These are phyloP conservation scores for Thinopyrum elongatum DNA, from an alignment of 176 grass and related monocot species.

Conservation along the genomic window DNA sequence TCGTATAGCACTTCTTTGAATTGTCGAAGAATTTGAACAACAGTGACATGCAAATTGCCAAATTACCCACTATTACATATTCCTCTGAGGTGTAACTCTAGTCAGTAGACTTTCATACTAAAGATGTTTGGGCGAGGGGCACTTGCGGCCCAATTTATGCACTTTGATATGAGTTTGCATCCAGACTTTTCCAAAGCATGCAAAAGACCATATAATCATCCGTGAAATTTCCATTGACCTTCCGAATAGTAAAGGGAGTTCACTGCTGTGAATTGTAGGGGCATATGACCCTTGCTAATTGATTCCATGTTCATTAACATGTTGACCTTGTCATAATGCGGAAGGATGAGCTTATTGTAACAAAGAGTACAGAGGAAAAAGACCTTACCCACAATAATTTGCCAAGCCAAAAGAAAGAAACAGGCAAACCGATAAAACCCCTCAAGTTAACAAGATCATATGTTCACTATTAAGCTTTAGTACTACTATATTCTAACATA, in stretches of 20 bases:
- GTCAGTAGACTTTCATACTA: too few relatives aligned
- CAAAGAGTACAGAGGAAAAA: neutral
- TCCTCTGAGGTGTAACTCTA: too few relatives aligned
- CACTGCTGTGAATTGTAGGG: neutral
- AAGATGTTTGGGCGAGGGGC: too few relatives aligned
- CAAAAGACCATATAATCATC: neutral
- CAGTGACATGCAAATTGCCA: neutral
- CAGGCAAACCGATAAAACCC: neutral
- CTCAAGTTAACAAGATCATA: neutral
- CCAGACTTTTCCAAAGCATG: neutral
- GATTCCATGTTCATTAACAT: neutral
- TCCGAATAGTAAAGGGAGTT: neutral
- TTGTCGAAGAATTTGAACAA: neutral
- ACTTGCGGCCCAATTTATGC: too few relatives aligned
- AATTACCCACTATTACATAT: too few relatives aligned
- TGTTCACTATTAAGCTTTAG: neutral
- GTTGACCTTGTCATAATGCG: neutral
- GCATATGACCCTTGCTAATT: too few relatives aligned
- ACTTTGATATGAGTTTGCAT: neutral
- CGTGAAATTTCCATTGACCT: neutral
- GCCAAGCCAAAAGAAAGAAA: neutral
- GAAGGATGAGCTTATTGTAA: neutral
- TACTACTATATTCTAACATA: neutral
- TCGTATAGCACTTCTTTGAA: neutral
- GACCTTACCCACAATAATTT: neutral